phyloP scores from a whole-genome alignment of 306 rosid species.

The Chamaecrista fasciculata region DNA sequence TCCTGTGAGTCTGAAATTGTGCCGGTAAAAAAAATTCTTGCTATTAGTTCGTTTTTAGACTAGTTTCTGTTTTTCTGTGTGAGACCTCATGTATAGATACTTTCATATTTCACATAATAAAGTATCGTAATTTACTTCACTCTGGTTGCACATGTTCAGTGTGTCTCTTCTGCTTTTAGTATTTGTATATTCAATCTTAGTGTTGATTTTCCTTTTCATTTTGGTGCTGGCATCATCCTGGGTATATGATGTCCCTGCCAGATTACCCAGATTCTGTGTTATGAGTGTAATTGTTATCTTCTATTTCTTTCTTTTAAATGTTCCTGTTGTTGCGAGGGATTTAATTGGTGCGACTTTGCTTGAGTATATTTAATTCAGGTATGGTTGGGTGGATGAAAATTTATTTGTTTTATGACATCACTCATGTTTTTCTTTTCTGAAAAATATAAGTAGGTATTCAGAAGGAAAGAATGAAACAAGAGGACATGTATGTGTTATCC shows the following conservation, averaged over 20 bases:
- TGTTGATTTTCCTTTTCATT: background rate
- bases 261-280: background rate
- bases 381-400: background rate
- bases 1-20: no score
- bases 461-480: conserved; percentile 87
- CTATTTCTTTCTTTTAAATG: background rate
- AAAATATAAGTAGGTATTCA: conserved; percentile 64
- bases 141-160: no score
- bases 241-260: conserved; percentile 4
- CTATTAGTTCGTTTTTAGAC: no score
- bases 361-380: conserved; percentile 15
- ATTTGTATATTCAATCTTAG: background rate
- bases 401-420: background rate
- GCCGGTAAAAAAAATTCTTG: no score
- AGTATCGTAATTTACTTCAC: no score
- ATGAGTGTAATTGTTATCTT: background rate
- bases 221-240: conserved; percentile 17
- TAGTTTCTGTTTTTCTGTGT: no score
- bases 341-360: conserved; percentile 5
- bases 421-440: conserved; percentile 17
- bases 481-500: conserved; percentile 83
- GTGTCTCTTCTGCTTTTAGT: background rate
- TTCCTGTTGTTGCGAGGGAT: background rate
- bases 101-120: no score
- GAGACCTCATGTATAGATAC: no score